Percentiles rank a stretch among this genome's conserved stretches.
These are phyloP conservation scores for Scenedesmus sp. DNA, from an alignment of 163 green algal species.

Conservation along the genomic window DNA sequence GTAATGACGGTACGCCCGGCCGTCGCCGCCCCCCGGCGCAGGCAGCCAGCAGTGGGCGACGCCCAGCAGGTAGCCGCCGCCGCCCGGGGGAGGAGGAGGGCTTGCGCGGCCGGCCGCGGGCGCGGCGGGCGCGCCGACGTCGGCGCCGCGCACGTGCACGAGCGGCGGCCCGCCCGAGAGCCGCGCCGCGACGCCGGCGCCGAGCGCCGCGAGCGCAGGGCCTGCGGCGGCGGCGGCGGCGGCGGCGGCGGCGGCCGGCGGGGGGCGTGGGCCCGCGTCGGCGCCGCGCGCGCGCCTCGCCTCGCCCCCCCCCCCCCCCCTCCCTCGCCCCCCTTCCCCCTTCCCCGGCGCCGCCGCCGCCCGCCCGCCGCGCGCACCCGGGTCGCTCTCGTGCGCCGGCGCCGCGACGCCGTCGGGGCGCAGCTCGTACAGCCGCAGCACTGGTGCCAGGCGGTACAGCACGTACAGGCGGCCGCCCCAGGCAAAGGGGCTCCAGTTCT, in stretches of 20 bases:
- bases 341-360: too few relatives aligned
- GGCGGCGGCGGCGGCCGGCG: background rate
- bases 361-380: slow-evolving; percentile 2
- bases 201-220: slow-evolving; percentile 1
- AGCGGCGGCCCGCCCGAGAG: slow-evolving; percentile 32
- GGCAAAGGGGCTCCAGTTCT: slow-evolving; percentile 49
- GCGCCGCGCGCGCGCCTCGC: too few relatives aligned
- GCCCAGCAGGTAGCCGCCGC: slow-evolving; percentile 33
- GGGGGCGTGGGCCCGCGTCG: too few relatives aligned
- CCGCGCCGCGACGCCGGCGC: background rate
- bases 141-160: background rate
- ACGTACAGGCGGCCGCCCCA: slow-evolving; percentile 13
- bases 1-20: slow-evolving; percentile 24
- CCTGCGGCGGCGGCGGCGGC: background rate
- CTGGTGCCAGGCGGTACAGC: slow-evolving; percentile 2
- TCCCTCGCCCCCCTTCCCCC: too few relatives aligned
- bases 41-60: slow-evolving; percentile 41
- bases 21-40: background rate
- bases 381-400: background rate
- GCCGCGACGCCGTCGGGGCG: slow-evolving; percentile 13
- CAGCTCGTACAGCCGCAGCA: slow-evolving; percentile 24
- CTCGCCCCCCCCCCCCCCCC: too few relatives aligned
- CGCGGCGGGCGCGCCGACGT: background rate
- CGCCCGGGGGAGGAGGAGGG: too few relatives aligned
- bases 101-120: too few relatives aligned